A percentile compares a stretch with the other conserved stretches of the same genome.
Evolutionary conservation across 2,329 filamentous ascomycete genomes (phyloP).

Genomic region (Cladosporium sp.): DNA sequence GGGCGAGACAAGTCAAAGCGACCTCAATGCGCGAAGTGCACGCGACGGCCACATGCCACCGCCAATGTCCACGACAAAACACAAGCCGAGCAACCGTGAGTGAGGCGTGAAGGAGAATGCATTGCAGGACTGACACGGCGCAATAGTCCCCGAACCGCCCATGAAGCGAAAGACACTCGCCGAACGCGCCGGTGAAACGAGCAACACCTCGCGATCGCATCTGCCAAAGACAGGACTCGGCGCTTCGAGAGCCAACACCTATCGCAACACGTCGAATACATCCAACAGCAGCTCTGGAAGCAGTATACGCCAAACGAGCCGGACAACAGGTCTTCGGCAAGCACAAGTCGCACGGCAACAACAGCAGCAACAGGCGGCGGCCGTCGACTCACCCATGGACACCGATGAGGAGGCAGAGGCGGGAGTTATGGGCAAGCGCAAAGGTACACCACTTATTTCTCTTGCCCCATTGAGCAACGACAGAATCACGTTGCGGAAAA

Average conservation of each 20-base stretch:
- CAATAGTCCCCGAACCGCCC: slow-evolving; percentile 49
- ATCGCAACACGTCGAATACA: slow-evolving; percentile 45
- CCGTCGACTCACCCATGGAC: slow-evolving; percentile 33
- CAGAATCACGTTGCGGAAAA: slow-evolving; percentile 35
- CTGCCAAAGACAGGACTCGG: slow-evolving; percentile 33
- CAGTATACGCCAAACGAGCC: slow-evolving; percentile 48
- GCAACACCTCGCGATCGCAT: slow-evolving; percentile 32
- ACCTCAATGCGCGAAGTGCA: slow-evolving; percentile 53
- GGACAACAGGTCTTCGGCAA: slow-evolving; percentile 43
- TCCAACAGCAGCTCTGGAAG: slow-evolving; percentile 47
- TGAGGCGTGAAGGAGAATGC: slow-evolving; percentile 20
- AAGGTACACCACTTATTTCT: slow-evolving; percentile 50
- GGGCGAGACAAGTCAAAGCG: slow-evolving; percentile 38
- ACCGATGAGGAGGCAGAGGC: slow-evolving; percentile 40
- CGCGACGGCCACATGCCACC: slow-evolving; percentile 41
- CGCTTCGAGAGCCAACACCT: slow-evolving; percentile 42
- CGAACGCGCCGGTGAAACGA: slow-evolving; percentile 52
- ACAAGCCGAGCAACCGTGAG: slow-evolving; percentile 55
- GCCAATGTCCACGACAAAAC: slow-evolving; percentile 48
- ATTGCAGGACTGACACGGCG: slow-evolving; percentile 28
- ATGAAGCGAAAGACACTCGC: slow-evolving; percentile 55
- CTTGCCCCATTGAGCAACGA: slow-evolving; percentile 33
- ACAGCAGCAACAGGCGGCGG: slow-evolving; percentile 21
- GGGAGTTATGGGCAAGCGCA: slow-evolving; percentile 41
- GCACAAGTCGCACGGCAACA: slow-evolving; percentile 21